Percentiles rank a stretch among this genome's conserved stretches.
phyloP scores from a whole-genome alignment of 2,329 filamentous ascomycete species.

The Colletotrichum sp. region DNA sequence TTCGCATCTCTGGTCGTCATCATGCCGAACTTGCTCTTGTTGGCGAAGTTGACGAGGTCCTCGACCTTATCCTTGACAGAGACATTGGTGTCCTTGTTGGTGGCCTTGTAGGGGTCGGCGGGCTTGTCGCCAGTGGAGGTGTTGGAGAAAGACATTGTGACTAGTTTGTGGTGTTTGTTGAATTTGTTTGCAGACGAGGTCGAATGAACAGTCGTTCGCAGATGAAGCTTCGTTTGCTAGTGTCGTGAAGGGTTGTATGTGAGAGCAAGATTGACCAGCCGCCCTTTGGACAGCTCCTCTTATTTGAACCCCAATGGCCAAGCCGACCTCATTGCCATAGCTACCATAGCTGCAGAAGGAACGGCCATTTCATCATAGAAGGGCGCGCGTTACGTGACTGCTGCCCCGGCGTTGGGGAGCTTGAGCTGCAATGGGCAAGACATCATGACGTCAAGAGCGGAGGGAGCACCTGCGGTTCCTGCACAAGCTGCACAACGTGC shows the following conservation, averaged over 20 bases:
- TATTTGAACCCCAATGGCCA: conserved; percentile 9
- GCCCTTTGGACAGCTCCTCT: not conserved
- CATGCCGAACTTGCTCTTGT: conserved; percentile 82
- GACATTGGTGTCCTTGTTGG: conserved; percentile 69
- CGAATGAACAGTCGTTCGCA: too few species aligned
- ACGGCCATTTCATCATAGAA: conserved; percentile 21
- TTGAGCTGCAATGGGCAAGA: conserved; percentile 12
- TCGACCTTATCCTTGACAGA: conserved; percentile 77
- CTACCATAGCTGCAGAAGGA: conserved; percentile 1
- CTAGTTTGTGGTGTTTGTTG: not conserved
- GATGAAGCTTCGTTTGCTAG: not conserved
- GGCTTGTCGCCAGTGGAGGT: conserved; percentile 65
- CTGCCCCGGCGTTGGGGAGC: not conserved
- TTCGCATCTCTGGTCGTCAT: conserved; percentile 78
- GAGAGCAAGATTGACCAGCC: too few species aligned
- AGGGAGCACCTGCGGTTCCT: not conserved
- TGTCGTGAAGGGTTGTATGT: not conserved
- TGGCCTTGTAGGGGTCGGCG: conserved; percentile 77
- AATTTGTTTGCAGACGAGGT: not conserved
- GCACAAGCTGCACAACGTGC: not conserved
- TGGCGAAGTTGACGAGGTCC: conserved; percentile 74
- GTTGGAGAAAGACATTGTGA: conserved; percentile 55
- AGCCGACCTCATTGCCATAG: conserved; percentile 17
- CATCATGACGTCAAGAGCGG: conserved; percentile 21
- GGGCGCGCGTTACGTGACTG: not conserved